Evolutionary conservation across 129 eudicot species (phyloP).

Genomic region (Daucus carota): DH1_v3.0 NC_030384.2:37981501-37982000

Average conservation of each 20-base stretch:
- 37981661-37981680: not conserved
- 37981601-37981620: not conserved
- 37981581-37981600: not conserved
- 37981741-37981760: conserved; percentile 9
- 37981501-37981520: no score
- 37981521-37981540: no score
- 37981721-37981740: not conserved
- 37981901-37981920: not conserved
- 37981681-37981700: not conserved
- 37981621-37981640: not conserved
- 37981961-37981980: not conserved
- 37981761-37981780: conserved; percentile 40
- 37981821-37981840: conserved; percentile 88
- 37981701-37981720: not conserved
- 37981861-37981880: conserved; percentile 10
- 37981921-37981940: not conserved
- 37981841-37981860: conserved; percentile 98
- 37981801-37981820: conserved; percentile 98
- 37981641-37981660: not conserved
- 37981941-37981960: not conserved
- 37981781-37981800: conserved; percentile 89
- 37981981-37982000: not conserved
- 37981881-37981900: not conserved
- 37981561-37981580: not conserved
- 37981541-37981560: not conserved